phyloP scores from a whole-genome alignment of 2,329 filamentous ascomycete genomes.

The Neurospora sp. region DNA sequence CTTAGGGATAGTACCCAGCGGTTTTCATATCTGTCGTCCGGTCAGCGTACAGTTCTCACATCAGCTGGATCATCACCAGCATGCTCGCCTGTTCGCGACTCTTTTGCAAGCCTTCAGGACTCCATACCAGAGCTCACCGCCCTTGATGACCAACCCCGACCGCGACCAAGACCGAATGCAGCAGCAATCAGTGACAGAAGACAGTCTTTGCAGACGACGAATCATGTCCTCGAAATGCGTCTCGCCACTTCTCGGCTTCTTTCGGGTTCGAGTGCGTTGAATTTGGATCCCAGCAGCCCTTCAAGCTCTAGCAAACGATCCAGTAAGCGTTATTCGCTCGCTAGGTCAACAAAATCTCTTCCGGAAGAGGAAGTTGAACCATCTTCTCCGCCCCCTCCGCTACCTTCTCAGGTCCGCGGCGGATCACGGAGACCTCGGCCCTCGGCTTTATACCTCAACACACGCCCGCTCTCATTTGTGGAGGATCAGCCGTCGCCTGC shows the following conservation, averaged over 20 bases:
- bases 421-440: conserved; percentile 30
- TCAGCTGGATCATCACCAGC: conserved; percentile 49
- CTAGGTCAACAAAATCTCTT: conserved; percentile 14
- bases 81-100: conserved; percentile 45
- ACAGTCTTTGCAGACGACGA: conserved; percentile 40
- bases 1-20: conserved; percentile 47
- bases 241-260: conserved; percentile 11
- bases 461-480: conserved; percentile 45
- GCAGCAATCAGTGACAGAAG: conserved; percentile 40
- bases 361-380: conserved; percentile 7
- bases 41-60: conserved; percentile 50
- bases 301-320: conserved; percentile 35
- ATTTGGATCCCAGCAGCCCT: conserved; percentile 31
- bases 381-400: conserved; percentile 3
- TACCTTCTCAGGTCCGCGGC: conserved; percentile 3
- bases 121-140: conserved; percentile 11
- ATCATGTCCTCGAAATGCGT: conserved; percentile 33
- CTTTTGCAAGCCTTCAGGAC: conserved; percentile 35
- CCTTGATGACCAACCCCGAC: conserved; percentile 17
- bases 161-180: conserved; percentile 41
- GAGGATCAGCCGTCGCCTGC: conserved; percentile 42
- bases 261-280: not conserved
- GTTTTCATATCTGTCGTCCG: conserved; percentile 50
- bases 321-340: conserved; percentile 35
- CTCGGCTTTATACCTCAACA: conserved; percentile 34